Percentiles rank a stretch among this genome's conserved stretches.
Evolutionary conservation across 2,329 filamentous ascomycete genomes (phyloP).

Genomic region (Tolypocladium pustulatum): DNA sequence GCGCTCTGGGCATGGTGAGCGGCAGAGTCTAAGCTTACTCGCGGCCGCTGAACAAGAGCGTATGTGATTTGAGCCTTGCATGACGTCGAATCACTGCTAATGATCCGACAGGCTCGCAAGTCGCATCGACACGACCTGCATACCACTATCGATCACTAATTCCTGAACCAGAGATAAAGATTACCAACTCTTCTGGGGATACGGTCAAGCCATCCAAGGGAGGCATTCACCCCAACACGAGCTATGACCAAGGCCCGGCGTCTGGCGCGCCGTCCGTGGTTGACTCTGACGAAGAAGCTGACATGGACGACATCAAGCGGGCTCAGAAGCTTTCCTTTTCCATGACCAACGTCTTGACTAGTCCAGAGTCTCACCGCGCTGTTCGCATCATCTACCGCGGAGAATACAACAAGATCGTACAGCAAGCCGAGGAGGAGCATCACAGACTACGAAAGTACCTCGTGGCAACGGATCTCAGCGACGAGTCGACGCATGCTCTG

Average conservation of each 20-base stretch:
- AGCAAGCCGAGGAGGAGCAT: constrained; percentile 68
- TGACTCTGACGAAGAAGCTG: constrained; percentile 78
- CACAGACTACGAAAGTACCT: constrained; percentile 80
- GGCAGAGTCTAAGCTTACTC: constrained; percentile 49
- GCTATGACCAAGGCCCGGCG: constrained; percentile 61
- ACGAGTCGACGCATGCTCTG: constrained; percentile 86
- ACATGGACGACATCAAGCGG: constrained; percentile 72
- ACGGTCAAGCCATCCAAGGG: constrained; percentile 43
- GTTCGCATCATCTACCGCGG: constrained; percentile 87
- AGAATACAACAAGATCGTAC: constrained; percentile 66
- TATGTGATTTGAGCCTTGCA: constrained; percentile 31
- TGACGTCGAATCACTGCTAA: constrained; percentile 10
- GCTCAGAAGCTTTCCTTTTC: constrained; percentile 78
- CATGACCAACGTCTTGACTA: constrained; percentile 69
- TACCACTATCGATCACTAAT: constrained; percentile 55
- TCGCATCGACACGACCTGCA: constrained; percentile 36
- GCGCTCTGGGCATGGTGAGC: constrained; percentile 24
- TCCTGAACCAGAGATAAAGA: constrained; percentile 53
- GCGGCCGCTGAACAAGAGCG: constrained; percentile 72
- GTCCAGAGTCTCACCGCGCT: constrained; percentile 65
- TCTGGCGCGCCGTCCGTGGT: constrained; percentile 48
- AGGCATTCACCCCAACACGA: constrained; percentile 70
- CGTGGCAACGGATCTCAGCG: constrained; percentile 89
- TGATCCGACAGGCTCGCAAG: constrained; percentile 33
- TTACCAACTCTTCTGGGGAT: constrained; percentile 53